A percentile compares a stretch with the other conserved stretches of the same genome.
These are phyloP conservation scores for Penicillium frequentans DNA, from an alignment of 2,329 filamentous ascomycete genomes.

Conservation along the genomic window DNA sequence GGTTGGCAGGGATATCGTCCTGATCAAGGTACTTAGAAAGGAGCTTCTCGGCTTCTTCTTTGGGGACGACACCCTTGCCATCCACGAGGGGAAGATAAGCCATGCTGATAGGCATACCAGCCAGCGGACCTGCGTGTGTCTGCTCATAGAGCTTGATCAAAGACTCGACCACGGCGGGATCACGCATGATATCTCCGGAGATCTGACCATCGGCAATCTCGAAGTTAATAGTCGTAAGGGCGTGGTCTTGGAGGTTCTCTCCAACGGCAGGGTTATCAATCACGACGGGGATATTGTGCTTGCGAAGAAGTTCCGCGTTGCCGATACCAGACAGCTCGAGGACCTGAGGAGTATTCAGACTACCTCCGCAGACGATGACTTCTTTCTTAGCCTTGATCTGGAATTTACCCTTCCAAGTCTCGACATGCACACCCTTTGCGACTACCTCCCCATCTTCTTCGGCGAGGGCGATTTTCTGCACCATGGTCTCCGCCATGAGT, in stretches of 20 bases:
- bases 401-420: constrained; percentile 16
- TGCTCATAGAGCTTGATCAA: constrained; percentile 24
- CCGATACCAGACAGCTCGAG: constrained; percentile 65
- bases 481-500: constrained; percentile 48
- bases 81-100: constrained; percentile 29
- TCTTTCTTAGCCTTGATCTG: constrained; percentile 45
- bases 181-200: constrained; percentile 25
- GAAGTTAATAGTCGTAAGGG: constrained; percentile 18
- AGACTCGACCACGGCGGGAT: constrained; percentile 19
- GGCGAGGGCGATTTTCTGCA: constrained; percentile 48
- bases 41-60: constrained; percentile 8
- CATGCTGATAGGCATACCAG: neutral
- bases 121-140: constrained; percentile 22
- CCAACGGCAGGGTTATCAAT: constrained; percentile 50
- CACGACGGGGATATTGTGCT: constrained; percentile 44
- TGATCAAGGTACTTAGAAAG: constrained; percentile 6
- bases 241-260: constrained; percentile 54
- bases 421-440: constrained; percentile 21
- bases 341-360: constrained; percentile 57
- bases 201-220: constrained; percentile 23
- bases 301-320: constrained; percentile 42
- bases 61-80: constrained; percentile 12
- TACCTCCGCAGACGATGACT: constrained; percentile 61
- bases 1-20: neutral
- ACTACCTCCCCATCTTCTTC: constrained; percentile 21